Evolutionary conservation across 176 grass and related monocot genomes (phyloP), one percentile per base, ranked within the genome.

Genomic region (Phoenix roebelenii): DNA sequence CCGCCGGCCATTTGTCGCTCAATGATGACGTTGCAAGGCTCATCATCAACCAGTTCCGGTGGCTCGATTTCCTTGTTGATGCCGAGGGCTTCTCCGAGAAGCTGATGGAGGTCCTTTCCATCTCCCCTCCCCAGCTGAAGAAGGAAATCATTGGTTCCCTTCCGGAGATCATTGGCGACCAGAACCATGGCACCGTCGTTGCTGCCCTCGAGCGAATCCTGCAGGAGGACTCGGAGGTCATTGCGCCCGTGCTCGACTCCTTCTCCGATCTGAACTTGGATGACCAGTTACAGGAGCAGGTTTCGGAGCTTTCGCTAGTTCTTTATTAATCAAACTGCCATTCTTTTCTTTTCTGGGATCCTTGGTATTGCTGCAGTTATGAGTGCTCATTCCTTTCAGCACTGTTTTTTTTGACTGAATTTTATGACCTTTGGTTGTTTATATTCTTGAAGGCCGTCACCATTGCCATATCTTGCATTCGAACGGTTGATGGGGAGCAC

Each of bases 81-180:
- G 79, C 86, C 2, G 69, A 85, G 3, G 60, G 63, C 14, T 95
- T 95, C 19, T 54, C 81, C 4, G 62, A 65, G 20, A 89, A 79
- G 68, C 85, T 95, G 17, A 71, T 95, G n/a, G 83, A 95, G 25
- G 56, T 95, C 25, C 71, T 95, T n/a, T 95, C 90, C n/a, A 77
- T 95, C 15, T 82, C 83, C 3, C 90, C 90, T 3, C 76, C 67
- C 16, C 75, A 77, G 58, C 70, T 95, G 4, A 95, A 95, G 80
- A 89, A 83, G 74, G 86, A 95, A 74, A 95, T 95, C 63, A 83
- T 95, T 51, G 90, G 90, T 16, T 86, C 87, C 1, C 79, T 95
- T 10, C 90, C 86, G 3, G 90, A 95, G 80, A 95, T 95, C 15
- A 66, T 95, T 0, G 90, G 90, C 2, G 90, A 89, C 35, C 67